These are phyloP conservation scores for Medicago truncatula DNA, from an alignment of 306 rosid genomes.

Conservation along the genomic window MtrunA17r5.0-ANR NC_053044.1:52992001-52992500, in stretches of 20 bases:
- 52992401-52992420: slow-evolving; percentile 93
- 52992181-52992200: slow-evolving; percentile 76
- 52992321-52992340: slow-evolving; percentile 71
- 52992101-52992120: slow-evolving; percentile 90
- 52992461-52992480: slow-evolving; percentile 66
- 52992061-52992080: slow-evolving; percentile 85
- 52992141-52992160: slow-evolving; percentile 74
- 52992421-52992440: slow-evolving; percentile 56
- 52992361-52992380: slow-evolving; percentile 82
- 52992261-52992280: slow-evolving; percentile 66
- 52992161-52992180: slow-evolving; percentile 95
- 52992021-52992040: slow-evolving; percentile 83
- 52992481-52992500: slow-evolving; percentile 74
- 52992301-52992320: slow-evolving; percentile 82
- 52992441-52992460: slow-evolving; percentile 82
- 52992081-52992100: slow-evolving; percentile 81
- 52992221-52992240: slow-evolving; percentile 86
- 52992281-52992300: slow-evolving; percentile 64
- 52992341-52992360: slow-evolving; percentile 71
- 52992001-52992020: slow-evolving; percentile 72
- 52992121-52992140: slow-evolving; percentile 84
- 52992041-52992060: slow-evolving; percentile 79
- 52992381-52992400: slow-evolving; percentile 88
- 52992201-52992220: slow-evolving; percentile 92
- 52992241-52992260: slow-evolving; percentile 76